Base-by-base conservation (phyloP, 2,329 filamentous ascomycete genomes). In the Fusarium siculi region DNA sequence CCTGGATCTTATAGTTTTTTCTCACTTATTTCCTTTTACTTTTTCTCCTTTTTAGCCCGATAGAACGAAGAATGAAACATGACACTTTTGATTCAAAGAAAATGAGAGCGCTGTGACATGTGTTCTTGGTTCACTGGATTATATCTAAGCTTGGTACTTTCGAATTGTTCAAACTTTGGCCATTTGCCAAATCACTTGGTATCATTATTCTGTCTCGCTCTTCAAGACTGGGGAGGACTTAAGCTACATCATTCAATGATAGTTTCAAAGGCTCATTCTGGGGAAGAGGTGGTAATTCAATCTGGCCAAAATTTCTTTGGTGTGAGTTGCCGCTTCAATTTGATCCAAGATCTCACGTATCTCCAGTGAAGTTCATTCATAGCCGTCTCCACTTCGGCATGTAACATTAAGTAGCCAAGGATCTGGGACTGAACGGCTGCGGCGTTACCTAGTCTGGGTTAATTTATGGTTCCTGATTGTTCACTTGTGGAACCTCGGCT, bases 61-160 rank as follows among this genome's bases (percentile, higher is more conserved):
- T 72, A 74, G 74, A 73, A 72, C 56, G 58, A 68, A 72, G 60
- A 68, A 77, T 76, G 63, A 74, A 61, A 66, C 52, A 59, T 30
- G 37, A 63, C 21, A 32, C 28, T 59, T 66, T 75, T 55, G 43
- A 67, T 55, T 64, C 15, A 50, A 39, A 43, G 39, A 11, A 49
- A 5, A 54, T 44, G 14, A 36, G n/a, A 14, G 15, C 25, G 4
- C 16, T 10, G 12, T 43, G 32, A 36, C 10, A 28, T 10, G 10
- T 14, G 25, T 28, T 30, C 9, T 40, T 37, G 15, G 21, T 19
- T 9, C 11, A 16, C 16, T n/a, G 34, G 18, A 15, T 28, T 19
- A 14, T 30, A 49, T 18, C 28, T 25, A 42, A 25, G 8, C n/a
- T 49, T 11, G 25, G 10, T 23, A 10, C 23, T 39, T 37, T 37